phyloP scores from a whole-genome alignment of 176 grass and related monocot species.

The Oryza officinalis region DNA sequence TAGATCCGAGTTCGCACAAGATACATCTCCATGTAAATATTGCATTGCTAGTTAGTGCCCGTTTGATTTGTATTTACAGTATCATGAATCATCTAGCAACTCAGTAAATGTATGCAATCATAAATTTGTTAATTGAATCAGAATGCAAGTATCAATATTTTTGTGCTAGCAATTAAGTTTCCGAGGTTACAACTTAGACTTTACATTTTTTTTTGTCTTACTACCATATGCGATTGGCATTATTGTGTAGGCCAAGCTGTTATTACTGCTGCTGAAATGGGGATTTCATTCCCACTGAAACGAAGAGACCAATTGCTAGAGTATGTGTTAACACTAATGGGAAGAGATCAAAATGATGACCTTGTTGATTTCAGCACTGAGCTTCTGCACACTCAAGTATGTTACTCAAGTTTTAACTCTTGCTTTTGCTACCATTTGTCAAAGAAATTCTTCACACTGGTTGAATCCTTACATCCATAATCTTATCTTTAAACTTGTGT shows the following conservation, averaged over 20 bases:
- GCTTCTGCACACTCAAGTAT: slow-evolving; percentile 88
- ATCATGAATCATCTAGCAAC: slow-evolving; percentile 8
- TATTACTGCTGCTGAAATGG: slow-evolving; percentile 88
- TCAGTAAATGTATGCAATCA: not conserved
- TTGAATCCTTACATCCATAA: slow-evolving; percentile 10
- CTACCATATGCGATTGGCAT: slow-evolving; percentile 27
- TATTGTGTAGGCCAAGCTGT: slow-evolving; percentile 74
- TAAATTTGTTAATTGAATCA: not conserved
- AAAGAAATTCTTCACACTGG: slow-evolving; percentile 15
- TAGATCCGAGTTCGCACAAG: not conserved
- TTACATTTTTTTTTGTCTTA: slow-evolving; percentile 1
- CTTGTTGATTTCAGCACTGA: slow-evolving; percentile 85
- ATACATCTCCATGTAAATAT: not conserved
- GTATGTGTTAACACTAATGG: slow-evolving; percentile 96
- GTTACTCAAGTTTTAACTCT: slow-evolving; percentile 23
- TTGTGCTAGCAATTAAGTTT: slow-evolving; percentile 24
- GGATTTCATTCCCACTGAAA: slow-evolving; percentile 94
- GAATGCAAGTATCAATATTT: not conserved
- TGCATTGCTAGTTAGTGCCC: not conserved
- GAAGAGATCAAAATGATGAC: slow-evolving; percentile 90
- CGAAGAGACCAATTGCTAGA: slow-evolving; percentile 92
- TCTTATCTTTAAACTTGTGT: not conserved
- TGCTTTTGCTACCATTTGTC: slow-evolving; percentile 10
- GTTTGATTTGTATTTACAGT: not conserved
- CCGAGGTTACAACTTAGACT: slow-evolving; percentile 6